phyloP scores from a whole-genome alignment of 768 basidiomycete genomes.

The Hydnomerulius pinastri region DNA sequence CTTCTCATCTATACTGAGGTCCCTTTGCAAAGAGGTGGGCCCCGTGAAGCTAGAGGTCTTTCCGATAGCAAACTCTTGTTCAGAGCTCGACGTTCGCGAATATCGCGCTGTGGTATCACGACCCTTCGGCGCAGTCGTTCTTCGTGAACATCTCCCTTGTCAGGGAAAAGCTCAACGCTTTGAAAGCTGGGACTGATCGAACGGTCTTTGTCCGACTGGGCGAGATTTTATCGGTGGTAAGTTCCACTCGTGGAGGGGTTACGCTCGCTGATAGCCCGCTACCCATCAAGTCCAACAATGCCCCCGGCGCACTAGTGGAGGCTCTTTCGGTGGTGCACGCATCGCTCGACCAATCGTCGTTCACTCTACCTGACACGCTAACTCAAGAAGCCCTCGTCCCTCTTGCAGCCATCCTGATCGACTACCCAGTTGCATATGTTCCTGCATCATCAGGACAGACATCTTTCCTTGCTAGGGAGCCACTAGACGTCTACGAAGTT shows the following conservation, averaged over 20 bases:
- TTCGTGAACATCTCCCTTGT: conserved; percentile 45
- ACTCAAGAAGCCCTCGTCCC: conserved; percentile 41
- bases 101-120: conserved; percentile 49
- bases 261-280: no score
- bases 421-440: conserved; percentile 60
- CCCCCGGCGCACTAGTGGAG: conserved; percentile 13
- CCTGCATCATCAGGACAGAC: conserved; percentile 42
- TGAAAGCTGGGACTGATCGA: conserved; percentile 1
- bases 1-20: conserved; percentile 38
- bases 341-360: conserved; percentile 16
- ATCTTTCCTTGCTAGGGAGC: conserved; percentile 45
- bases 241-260: not conserved
- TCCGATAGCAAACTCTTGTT: not conserved
- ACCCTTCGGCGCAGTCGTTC: conserved; percentile 52
- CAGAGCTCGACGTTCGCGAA: conserved; percentile 36
- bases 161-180: conserved; percentile 4
- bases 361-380: conserved; percentile 31
- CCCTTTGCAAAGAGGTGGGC: conserved; percentile 42
- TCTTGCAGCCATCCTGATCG: conserved; percentile 59
- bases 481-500: conserved; percentile 52
- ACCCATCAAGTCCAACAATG: conserved; percentile 13
- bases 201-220: conserved; percentile 24
- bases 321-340: conserved; percentile 12
- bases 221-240: conserved; percentile 19
- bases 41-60: conserved; percentile 16